phyloP scores from a whole-genome alignment of 192 early-diverging fungal species.

The Backusella tarrabulga region DNA sequence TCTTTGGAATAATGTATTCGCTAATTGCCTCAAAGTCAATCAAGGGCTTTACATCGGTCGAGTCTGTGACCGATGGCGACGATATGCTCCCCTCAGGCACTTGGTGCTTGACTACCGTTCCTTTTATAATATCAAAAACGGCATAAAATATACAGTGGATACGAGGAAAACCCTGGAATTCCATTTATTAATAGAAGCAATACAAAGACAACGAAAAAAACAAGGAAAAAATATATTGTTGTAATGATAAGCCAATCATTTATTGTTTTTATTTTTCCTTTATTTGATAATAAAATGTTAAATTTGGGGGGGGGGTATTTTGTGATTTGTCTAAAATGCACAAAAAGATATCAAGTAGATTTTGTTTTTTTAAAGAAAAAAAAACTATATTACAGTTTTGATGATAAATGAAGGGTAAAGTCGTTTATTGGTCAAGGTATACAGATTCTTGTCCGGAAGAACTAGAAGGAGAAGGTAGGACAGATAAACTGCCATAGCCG shows the following conservation, averaged over 20 bases:
- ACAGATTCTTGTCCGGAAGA: constrained; percentile 1
- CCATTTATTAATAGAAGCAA: constrained; percentile 24
- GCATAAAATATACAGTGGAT: constrained; percentile 79
- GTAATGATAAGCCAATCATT: not conserved
- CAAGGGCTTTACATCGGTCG: constrained; percentile 35
- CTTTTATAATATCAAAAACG: constrained; percentile 75
- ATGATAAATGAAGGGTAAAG: not conserved
- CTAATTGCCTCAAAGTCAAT: constrained; percentile 78
- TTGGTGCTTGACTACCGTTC: constrained; percentile 73
- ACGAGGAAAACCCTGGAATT: constrained; percentile 63
- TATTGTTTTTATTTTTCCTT: not conserved
- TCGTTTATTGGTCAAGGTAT: not conserved
- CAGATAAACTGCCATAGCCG: not conserved
- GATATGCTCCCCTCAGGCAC: constrained; percentile 74
- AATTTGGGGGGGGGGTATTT: not conserved
- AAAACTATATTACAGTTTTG: not conserved
- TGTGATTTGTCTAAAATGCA: not conserved
- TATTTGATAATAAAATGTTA: too few species aligned
- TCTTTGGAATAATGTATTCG: constrained; percentile 86
- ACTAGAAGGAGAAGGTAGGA: constrained; percentile 8
- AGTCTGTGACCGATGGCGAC: constrained; percentile 10
- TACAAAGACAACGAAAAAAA: not conserved
- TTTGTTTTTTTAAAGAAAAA: not conserved
- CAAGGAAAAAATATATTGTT: not conserved
- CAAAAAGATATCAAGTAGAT: not conserved